Percentiles rank a stretch among this genome's conserved stretches.
These are phyloP conservation scores for Cercospora nicotianae DNA, from an alignment of 2,329 filamentous ascomycete species.

Conservation along the genomic window DNA sequence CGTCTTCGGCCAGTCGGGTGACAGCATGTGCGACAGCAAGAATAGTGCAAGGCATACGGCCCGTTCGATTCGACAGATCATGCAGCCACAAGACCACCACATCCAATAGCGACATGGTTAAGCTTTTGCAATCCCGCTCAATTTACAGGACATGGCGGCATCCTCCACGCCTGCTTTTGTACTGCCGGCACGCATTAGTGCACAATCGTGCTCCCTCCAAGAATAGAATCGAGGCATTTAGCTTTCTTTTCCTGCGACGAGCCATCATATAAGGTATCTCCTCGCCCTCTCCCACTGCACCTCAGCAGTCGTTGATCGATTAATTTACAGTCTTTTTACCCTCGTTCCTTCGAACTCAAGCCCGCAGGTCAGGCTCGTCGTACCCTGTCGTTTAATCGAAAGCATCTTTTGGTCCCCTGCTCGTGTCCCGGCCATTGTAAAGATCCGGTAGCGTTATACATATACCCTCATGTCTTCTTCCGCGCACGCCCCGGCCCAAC, in stretches of 20 bases:
- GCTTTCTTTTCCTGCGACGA: slow-evolving; percentile 42
- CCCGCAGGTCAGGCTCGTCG: slow-evolving; percentile 51
- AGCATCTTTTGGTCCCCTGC: slow-evolving; percentile 36
- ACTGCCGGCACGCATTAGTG: slow-evolving; percentile 20
- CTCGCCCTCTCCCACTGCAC: slow-evolving; percentile 38
- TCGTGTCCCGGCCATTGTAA: slow-evolving; percentile 35
- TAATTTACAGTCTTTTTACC: slow-evolving; percentile 50
- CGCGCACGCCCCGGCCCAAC: slow-evolving; percentile 43
- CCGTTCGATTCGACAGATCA: slow-evolving; percentile 29
- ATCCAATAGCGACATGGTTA: slow-evolving; percentile 29
- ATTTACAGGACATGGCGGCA: slow-evolving; percentile 29
- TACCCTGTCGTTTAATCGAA: slow-evolving; percentile 46
- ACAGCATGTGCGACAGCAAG: slow-evolving; percentile 27
- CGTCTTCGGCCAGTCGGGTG: slow-evolving; percentile 28
- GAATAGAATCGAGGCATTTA: slow-evolving; percentile 49
- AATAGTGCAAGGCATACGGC: slow-evolving; percentile 27
- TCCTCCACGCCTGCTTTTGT: slow-evolving; percentile 24
- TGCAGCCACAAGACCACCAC: slow-evolving; percentile 31
- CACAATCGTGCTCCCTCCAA: slow-evolving; percentile 40
- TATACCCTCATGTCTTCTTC: slow-evolving; percentile 50
- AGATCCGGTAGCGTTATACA: slow-evolving; percentile 41
- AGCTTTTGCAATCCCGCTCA: slow-evolving; percentile 27
- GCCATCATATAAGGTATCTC: slow-evolving; percentile 50
- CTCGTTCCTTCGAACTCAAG: slow-evolving; percentile 41
- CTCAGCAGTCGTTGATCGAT: slow-evolving; percentile 44